These are phyloP conservation scores for Penicillium thymicola DNA, from an alignment of 2,329 filamentous ascomycete species.

Conservation along the genomic window DNA sequence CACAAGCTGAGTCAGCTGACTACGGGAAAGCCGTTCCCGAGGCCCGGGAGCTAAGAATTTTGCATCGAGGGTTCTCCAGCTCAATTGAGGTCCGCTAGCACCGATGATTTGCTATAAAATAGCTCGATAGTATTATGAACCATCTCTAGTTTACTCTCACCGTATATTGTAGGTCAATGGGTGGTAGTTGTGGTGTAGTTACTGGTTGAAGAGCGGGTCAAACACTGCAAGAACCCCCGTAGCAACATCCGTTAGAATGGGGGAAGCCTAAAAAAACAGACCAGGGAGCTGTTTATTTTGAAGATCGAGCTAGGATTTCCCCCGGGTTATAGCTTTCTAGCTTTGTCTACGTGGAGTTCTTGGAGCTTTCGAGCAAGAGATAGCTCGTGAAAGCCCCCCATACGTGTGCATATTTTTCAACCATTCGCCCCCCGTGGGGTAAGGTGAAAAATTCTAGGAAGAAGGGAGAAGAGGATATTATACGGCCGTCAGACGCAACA, in stretches of 20 bases:
- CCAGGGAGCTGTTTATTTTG: neutral
- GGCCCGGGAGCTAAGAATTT: constrained; percentile 22
- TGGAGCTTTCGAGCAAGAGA: neutral
- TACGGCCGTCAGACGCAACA: constrained; percentile 26
- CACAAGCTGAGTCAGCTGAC: constrained; percentile 22
- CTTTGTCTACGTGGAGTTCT: constrained; percentile 5
- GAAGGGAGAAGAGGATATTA: constrained; percentile 6
- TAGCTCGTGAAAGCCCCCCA: neutral
- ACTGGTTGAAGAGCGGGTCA: constrained; percentile 9
- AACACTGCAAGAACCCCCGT: constrained; percentile 4
- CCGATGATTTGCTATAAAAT: neutral
- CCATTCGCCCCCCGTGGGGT: neutral
- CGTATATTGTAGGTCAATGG: constrained; percentile 14
- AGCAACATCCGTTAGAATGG: neutral
- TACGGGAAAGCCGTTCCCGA: constrained; percentile 22
- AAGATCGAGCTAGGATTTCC: neutral
- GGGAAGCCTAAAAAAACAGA: neutral
- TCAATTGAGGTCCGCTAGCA: neutral
- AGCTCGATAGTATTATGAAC: neutral
- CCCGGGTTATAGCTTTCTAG: neutral
- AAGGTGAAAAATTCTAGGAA: neutral
- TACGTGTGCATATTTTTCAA: constrained; percentile 1
- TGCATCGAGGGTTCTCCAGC: constrained; percentile 12
- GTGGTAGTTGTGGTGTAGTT: constrained; percentile 4
- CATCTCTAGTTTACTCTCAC: neutral